phyloP scores from a whole-genome alignment of 176 grass and related monocot genomes.

The Poa annua region DNA sequence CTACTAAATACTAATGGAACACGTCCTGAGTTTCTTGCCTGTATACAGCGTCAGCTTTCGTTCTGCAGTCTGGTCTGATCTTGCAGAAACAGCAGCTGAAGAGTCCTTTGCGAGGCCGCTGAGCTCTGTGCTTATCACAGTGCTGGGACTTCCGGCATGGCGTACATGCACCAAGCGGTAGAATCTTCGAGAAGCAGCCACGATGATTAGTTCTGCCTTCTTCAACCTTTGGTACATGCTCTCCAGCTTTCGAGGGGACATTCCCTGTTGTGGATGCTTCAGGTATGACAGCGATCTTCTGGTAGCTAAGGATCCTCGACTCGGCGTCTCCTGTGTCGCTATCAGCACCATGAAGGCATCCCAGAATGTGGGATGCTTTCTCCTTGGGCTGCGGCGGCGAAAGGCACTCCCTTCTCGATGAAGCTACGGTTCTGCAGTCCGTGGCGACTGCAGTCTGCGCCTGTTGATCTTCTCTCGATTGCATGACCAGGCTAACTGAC shows the following conservation, averaged over 20 bases:
- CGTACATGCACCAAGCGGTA: constrained; percentile 11
- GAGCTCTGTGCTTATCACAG: constrained; percentile 10
- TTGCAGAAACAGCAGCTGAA: constrained; percentile 56
- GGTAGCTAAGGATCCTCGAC: constrained; percentile 53
- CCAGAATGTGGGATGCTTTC: constrained; percentile 38
- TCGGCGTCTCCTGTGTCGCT: background rate
- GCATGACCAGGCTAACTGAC: constrained; percentile 53
- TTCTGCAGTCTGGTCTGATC: constrained; percentile 51
- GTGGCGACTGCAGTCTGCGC: background rate
- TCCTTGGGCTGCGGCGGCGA: constrained; percentile 44
- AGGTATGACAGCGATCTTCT: constrained; percentile 48
- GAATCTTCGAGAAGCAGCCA: constrained; percentile 36
- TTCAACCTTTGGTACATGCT: constrained; percentile 8
- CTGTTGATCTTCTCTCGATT: constrained; percentile 52
- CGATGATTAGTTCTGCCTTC: background rate
- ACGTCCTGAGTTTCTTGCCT: constrained; percentile 1
- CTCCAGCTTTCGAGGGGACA: background rate
- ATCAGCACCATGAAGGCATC: constrained; percentile 43
- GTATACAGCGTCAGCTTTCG: constrained; percentile 38
- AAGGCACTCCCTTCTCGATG: constrained; percentile 43
- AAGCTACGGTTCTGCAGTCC: constrained; percentile 45
- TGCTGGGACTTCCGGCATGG: constrained; percentile 11
- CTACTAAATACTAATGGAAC: background rate
- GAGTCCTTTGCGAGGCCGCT: background rate
- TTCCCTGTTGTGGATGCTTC: constrained; percentile 42